Base-by-base conservation (phyloP, 352 stramenopile species). In the Phytopythium helicoides region DNA sequence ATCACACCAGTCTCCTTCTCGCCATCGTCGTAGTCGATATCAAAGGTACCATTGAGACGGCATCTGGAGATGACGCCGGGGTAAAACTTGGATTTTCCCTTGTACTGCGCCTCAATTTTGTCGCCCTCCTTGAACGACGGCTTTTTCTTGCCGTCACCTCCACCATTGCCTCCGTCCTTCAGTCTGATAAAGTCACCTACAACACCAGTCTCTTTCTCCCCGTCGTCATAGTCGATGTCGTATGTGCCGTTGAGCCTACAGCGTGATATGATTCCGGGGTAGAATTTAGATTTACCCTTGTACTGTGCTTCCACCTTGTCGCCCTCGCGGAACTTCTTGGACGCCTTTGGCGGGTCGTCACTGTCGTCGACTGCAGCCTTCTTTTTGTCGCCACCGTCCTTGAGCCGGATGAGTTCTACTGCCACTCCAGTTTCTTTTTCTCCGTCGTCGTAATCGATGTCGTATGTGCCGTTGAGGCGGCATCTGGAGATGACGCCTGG, bases 361-460 rank as follows among this genome's bases (percentile, higher is more conserved):
- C n/a, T n/a, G n/a, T n/a, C n/a, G n/a, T n/a, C n/a, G n/a, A n/a
- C n/a, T n/a, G n/a, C n/a, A n/a, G n/a, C n/a, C 28, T 33, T 33
- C 28, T 33, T 33, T 33, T 9, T 9, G 28, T 33, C 28, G 9
- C 28, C 28, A 9, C 28, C 28, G 9, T 33, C 28, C 28, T 33
- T 9, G 31, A 19, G 28, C 9, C 62, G 54, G 47, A 72, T 68
- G 39, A 72, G 23, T 33, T 70, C 57, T 9, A 55, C 46, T 23
- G 44, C 56, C 25, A 68, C 52, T 37, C 59, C 49, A 23, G 49
- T 69, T 37, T 69, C 31, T 42, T 54, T 63, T 7, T 63, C 58
- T 7, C 78, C 78, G 40, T 90, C 77, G 41, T 91, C 71, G 51
- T 85, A 93, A 38, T 81, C 64, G 44, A 94, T 81, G 41, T 90